Conservation (phyloP, 2,329 filamentous ascomycete species). For the Cladosporium austrohemisphaericum region DNA sequence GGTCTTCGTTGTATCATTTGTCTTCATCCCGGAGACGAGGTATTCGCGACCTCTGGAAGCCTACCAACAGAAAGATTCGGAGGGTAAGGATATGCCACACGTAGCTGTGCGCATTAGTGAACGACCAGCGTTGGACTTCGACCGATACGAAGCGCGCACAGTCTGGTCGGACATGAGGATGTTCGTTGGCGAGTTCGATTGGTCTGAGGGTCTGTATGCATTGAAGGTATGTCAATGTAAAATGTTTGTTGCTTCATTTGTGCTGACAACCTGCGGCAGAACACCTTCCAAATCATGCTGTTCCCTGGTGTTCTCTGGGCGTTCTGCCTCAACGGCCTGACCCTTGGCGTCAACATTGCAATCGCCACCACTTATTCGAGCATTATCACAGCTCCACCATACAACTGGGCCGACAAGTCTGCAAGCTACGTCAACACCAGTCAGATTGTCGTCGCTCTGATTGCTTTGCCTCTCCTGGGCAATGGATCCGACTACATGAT, state of each 20-base stretch:
- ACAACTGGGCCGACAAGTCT: slow-evolving; percentile 34
- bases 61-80: slow-evolving; percentile 32
- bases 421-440: slow-evolving; percentile 37
- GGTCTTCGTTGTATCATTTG: slow-evolving; percentile 35
- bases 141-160: slow-evolving; percentile 37
- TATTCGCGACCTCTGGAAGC: slow-evolving; percentile 38
- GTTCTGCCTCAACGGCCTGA: slow-evolving; percentile 38
- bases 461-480: slow-evolving; percentile 40
- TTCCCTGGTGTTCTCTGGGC: slow-evolving; percentile 45
- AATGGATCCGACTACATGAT: slow-evolving; percentile 39
- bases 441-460: slow-evolving; percentile 38
- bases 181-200: slow-evolving; percentile 39
- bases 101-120: slow-evolving; percentile 20
- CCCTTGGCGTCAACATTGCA: slow-evolving; percentile 42
- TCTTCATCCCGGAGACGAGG: slow-evolving; percentile 44
- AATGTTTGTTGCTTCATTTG: background rate
- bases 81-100: slow-evolving; percentile 19
- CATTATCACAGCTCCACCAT: slow-evolving; percentile 35
- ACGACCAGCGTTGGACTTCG: slow-evolving; percentile 34
- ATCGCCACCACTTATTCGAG: slow-evolving; percentile 41
- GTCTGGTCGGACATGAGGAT: slow-evolving; percentile 38
- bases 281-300: slow-evolving; percentile 24
- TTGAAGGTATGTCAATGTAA: slow-evolving; percentile 19
- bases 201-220: slow-evolving; percentile 32
- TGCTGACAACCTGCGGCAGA: background rate